phyloP scores from a whole-genome alignment of 2,329 filamentous ascomycete species.

The Neoascochyta sp. region DNA sequence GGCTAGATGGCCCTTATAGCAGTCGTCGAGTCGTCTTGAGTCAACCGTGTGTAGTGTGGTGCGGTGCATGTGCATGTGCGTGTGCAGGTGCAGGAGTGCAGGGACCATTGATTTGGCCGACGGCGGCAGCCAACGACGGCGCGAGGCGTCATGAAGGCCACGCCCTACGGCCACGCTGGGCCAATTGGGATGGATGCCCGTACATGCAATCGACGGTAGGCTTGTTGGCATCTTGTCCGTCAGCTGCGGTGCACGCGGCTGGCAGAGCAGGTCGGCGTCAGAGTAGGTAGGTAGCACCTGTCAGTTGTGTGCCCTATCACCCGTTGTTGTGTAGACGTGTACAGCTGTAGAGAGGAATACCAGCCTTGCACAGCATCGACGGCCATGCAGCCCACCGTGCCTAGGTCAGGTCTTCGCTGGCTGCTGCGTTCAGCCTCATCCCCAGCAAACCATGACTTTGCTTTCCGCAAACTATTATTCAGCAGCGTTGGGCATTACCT shows the following conservation, averaged over 20 bases:
- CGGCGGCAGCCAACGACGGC: slow-evolving; percentile 4
- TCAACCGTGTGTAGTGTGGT: slow-evolving; percentile 6
- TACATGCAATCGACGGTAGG: too few relatives aligned
- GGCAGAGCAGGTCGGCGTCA: too few relatives aligned
- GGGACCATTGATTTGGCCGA: slow-evolving; percentile 7
- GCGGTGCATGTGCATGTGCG: slow-evolving; percentile 2
- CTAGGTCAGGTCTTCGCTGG: slow-evolving; percentile 2
- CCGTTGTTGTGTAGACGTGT: too few relatives aligned
- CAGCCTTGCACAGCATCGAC: slow-evolving; percentile 4
- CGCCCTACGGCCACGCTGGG: slow-evolving; percentile 3
- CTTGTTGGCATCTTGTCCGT: slow-evolving; percentile 6
- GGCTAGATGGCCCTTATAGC: neutral
- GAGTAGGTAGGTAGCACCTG: too few relatives aligned
- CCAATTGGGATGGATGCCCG: slow-evolving; percentile 6
- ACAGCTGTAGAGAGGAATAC: slow-evolving; percentile 3
- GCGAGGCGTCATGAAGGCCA: slow-evolving; percentile 8
- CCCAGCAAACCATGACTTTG: slow-evolving; percentile 6
- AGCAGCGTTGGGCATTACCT: neutral
- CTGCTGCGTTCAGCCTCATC: slow-evolving; percentile 4
- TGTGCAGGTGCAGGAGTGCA: slow-evolving; percentile 3
- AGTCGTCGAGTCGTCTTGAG: slow-evolving; percentile 4
- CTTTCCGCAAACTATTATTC: neutral
- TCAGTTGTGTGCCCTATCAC: too few relatives aligned
- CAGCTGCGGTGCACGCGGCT: too few relatives aligned
- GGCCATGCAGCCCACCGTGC: slow-evolving; percentile 3